These are phyloP conservation scores for Kodamaea kaohsiungensis DNA, from an alignment of 805 yeast species.

Conservation along the genomic window DNA sequence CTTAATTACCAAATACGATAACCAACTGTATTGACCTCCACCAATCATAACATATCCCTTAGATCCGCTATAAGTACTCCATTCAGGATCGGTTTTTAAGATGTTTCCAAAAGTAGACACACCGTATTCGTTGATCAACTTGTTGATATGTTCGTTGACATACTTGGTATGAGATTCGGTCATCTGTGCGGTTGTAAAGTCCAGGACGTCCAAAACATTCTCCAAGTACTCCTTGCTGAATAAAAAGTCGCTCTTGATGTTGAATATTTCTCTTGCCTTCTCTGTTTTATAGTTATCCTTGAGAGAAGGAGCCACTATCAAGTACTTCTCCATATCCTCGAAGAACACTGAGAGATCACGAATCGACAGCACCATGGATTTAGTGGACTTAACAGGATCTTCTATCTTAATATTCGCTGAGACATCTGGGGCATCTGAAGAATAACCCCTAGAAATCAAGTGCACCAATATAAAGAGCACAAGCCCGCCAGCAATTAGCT, in stretches of 20 bases:
- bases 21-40: slow-evolving; percentile 53
- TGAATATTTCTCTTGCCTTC: slow-evolving; percentile 45
- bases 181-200: slow-evolving; percentile 31
- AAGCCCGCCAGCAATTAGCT: slow-evolving; percentile 6
- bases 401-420: not conserved
- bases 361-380: slow-evolving; percentile 7
- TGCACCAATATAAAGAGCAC: slow-evolving; percentile 3
- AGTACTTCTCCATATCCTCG: slow-evolving; percentile 31
- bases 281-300: slow-evolving; percentile 41
- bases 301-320: slow-evolving; percentile 41
- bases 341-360: slow-evolving; percentile 33
- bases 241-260: slow-evolving; percentile 39
- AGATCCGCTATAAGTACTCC: slow-evolving; percentile 33
- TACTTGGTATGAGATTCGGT: slow-evolving; percentile 40
- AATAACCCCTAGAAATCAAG: slow-evolving; percentile 2
- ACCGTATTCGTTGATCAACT: slow-evolving; percentile 26
- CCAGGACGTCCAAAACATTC: slow-evolving; percentile 43
- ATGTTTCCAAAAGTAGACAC: slow-evolving; percentile 37
- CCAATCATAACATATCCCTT: slow-evolving; percentile 52
- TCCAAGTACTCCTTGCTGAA: slow-evolving; percentile 49
- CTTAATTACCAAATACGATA: slow-evolving; percentile 48
- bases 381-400: not conserved
- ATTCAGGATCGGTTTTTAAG: slow-evolving; percentile 37
- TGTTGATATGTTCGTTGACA: slow-evolving; percentile 30
- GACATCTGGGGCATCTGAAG: not conserved